phyloP scores from a whole-genome alignment of 2,329 filamentous ascomycete genomes.

The Pezicula radicicola region DNA sequence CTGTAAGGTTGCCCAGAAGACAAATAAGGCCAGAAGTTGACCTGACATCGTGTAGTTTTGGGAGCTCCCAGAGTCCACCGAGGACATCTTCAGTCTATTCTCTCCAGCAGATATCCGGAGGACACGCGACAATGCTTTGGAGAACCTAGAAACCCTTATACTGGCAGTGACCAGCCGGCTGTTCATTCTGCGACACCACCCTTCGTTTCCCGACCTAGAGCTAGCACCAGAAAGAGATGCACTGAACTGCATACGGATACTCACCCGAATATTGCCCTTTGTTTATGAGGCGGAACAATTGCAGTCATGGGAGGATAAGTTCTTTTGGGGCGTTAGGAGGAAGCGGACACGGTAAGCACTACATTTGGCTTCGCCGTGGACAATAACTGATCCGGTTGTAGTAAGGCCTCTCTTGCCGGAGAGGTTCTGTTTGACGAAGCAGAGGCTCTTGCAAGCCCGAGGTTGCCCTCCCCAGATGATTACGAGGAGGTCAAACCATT shows the following conservation, averaged over 20 bases:
- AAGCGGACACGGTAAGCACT: slow-evolving; percentile 53
- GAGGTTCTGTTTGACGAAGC: slow-evolving; percentile 85
- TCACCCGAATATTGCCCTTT: slow-evolving; percentile 87
- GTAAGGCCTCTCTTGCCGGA: slow-evolving; percentile 60
- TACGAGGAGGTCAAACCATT: slow-evolving; percentile 83
- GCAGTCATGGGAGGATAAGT: slow-evolving; percentile 81
- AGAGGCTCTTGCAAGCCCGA: slow-evolving; percentile 44
- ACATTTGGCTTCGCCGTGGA: not conserved
- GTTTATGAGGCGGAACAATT: slow-evolving; percentile 87
- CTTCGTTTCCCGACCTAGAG: slow-evolving; percentile 84
- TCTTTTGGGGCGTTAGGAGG: slow-evolving; percentile 82
- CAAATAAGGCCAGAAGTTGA: slow-evolving; percentile 4
- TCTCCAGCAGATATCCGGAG: slow-evolving; percentile 84
- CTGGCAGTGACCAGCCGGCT: slow-evolving; percentile 80
- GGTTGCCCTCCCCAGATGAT: slow-evolving; percentile 50
- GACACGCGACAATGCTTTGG: slow-evolving; percentile 78
- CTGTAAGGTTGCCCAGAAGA: slow-evolving; percentile 52
- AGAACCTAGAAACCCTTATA: slow-evolving; percentile 87
- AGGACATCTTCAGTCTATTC: slow-evolving; percentile 96
- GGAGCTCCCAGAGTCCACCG: slow-evolving; percentile 91
- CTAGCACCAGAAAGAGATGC: slow-evolving; percentile 80
- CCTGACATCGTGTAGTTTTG: slow-evolving; percentile 65
- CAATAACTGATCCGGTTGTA: slow-evolving; percentile 28
- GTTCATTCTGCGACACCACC: slow-evolving; percentile 79
- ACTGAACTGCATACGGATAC: slow-evolving; percentile 90